A percentile compares a stretch with the other conserved stretches of the same genome.
Conservation (phyloP, 371 early-diverging fungal genomes). For the Rhizomucor pusillus region DNA sequence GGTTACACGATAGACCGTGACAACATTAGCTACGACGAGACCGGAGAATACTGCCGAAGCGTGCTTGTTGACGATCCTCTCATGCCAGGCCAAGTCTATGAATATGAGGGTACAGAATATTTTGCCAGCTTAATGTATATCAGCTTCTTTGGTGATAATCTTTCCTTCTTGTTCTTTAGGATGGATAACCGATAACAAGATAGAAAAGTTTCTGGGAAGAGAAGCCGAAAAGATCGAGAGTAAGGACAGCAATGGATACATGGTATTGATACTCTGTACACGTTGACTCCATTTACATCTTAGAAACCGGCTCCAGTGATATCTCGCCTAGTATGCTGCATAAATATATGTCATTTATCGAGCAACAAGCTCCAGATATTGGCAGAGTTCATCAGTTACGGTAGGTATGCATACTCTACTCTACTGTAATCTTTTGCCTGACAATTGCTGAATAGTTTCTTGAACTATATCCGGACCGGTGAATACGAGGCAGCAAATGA, state of each 20-base stretch:
- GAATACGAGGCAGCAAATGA: conserved; percentile 37
- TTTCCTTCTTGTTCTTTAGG: conserved; percentile 3
- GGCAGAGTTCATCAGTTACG: conserved; percentile 30
- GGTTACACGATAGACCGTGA: conserved; percentile 4
- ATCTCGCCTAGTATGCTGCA: conserved; percentile 25
- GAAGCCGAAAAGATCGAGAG: conserved; percentile 37
- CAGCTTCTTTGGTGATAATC: not conserved
- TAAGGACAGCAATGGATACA: not conserved
- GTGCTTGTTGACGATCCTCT: conserved; percentile 5
- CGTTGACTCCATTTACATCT: not conserved
- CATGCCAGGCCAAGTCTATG: conserved; percentile 5
- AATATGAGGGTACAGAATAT: conserved; percentile 14
- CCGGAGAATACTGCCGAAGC: not conserved
- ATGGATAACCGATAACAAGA: conserved; percentile 32
- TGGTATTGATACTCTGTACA: too few species aligned
- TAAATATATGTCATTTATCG: conserved; percentile 23
- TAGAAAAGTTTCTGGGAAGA: conserved; percentile 22
- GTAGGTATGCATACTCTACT: conserved; percentile 3
- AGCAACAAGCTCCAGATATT: conserved; percentile 21
- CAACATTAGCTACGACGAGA: not conserved
- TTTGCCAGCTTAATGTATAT: not conserved
- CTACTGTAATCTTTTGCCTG: not conserved
- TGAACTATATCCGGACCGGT: conserved; percentile 33
- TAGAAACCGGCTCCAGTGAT: conserved; percentile 27
- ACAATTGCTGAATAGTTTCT: conserved; percentile 13